Evolutionary conservation across 176 grass and related monocot genomes (phyloP).

Genomic region (Cymbopogon citratus): DNA sequence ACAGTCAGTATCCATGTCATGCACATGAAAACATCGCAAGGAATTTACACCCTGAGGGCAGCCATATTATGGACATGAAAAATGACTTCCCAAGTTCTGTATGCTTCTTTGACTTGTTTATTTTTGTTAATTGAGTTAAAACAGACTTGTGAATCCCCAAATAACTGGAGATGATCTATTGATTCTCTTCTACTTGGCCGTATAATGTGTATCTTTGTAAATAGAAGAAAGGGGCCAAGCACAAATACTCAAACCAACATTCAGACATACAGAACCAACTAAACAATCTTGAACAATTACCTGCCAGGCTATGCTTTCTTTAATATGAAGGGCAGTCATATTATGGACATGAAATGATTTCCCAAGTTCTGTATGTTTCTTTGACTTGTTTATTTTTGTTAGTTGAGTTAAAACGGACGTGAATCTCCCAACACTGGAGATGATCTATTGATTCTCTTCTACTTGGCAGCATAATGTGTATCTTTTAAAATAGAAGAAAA

Average conservation of each 20-base stretch:
- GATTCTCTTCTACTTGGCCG: background rate
- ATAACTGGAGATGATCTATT: background rate
- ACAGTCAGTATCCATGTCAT: background rate
- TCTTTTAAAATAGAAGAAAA: background rate
- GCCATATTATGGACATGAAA: background rate
- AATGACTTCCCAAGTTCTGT: background rate
- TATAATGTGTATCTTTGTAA: background rate
- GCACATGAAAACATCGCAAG: background rate
- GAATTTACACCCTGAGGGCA: background rate
- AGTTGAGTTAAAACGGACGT: background rate
- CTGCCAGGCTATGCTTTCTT: too few relatives aligned
- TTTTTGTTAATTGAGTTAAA: conserved; percentile 17
- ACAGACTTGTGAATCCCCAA: background rate
- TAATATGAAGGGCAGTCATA: background rate
- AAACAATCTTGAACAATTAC: too few relatives aligned
- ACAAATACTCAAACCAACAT: background rate
- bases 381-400: conserved; percentile 5
- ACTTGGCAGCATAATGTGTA: background rate
- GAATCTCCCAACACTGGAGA: background rate
- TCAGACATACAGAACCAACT: background rate
- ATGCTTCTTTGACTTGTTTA: background rate
- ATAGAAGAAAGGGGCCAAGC: background rate
- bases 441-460: background rate
- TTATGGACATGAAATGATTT: background rate
- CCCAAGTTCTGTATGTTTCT: background rate